phyloP scores from a whole-genome alignment of 75 land plant genomes.

The Sequoia sempervirens region DNA sequence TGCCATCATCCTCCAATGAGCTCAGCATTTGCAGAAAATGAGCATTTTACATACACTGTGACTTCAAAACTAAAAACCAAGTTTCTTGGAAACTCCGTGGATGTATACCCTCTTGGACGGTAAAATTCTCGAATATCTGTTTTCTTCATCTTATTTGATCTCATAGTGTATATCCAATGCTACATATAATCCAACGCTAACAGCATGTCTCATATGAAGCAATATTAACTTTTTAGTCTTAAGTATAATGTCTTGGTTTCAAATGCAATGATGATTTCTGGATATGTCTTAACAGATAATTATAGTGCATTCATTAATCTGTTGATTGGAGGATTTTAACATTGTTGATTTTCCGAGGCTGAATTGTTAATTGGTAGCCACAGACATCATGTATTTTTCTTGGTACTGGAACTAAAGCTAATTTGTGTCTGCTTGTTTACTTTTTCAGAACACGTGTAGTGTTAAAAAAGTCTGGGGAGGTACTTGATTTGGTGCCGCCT shows the following conservation, averaged over 20 bases:
- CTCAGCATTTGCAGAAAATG: slow-evolving; percentile 96
- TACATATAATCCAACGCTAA: no score
- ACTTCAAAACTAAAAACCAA: slow-evolving; percentile 97
- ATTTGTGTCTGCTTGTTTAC: background rate
- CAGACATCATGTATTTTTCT: background rate
- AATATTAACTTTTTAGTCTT: background rate
- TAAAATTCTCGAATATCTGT: slow-evolving; percentile 16
- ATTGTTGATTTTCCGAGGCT: background rate
- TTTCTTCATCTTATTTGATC: background rate
- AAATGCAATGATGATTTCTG: background rate
- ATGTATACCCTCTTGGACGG: slow-evolving; percentile 99
- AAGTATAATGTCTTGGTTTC: background rate
- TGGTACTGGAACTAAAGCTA: background rate
- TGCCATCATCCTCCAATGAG: slow-evolving; percentile 99
- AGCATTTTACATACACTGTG: slow-evolving; percentile 89
- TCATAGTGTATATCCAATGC: background rate
- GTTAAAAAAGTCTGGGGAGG: slow-evolving; percentile 77
- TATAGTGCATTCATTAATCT: background rate
- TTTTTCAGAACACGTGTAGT: slow-evolving; percentile 78
- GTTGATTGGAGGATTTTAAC: background rate
- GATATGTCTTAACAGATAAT: background rate
- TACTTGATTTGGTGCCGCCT: slow-evolving; percentile 91
- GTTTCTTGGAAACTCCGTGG: slow-evolving; percentile 92
- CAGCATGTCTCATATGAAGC: background rate
- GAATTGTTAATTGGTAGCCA: background rate